A percentile compares a stretch with the other conserved stretches of the same genome.
These are phyloP conservation scores for Wallacemonas sp. DNA, from an alignment of 208 protist genomes.

Conservation along the genomic window DNA sequence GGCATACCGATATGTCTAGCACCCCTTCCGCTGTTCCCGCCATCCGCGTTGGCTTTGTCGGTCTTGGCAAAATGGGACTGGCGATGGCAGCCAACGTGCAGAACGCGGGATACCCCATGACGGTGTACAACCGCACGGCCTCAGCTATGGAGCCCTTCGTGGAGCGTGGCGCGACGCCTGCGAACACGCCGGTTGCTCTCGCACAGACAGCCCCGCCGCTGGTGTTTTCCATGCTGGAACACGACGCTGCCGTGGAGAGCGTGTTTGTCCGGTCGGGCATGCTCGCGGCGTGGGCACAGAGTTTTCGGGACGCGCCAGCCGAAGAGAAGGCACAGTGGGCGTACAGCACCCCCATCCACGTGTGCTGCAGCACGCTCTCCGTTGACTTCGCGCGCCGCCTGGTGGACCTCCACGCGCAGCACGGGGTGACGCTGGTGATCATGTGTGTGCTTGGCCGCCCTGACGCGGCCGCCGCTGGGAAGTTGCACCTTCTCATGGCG, in stretches of 20 bases:
- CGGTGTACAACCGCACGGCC: constrained; percentile 31
- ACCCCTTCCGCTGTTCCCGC: not conserved
- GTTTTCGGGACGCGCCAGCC: not conserved
- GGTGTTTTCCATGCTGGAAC: constrained; percentile 30
- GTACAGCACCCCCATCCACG: constrained; percentile 20
- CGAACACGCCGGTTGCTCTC: constrained; percentile 9
- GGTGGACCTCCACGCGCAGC: constrained; percentile 4
- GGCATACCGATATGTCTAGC: not conserved
- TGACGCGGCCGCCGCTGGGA: constrained; percentile 21
- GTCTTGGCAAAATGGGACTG: constrained; percentile 31
- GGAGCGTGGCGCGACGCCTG: constrained; percentile 8
- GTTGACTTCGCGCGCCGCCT: constrained; percentile 12
- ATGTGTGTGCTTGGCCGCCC: constrained; percentile 29
- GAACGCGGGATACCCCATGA: constrained; percentile 12
- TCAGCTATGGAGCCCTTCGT: constrained; percentile 12
- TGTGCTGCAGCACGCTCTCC: constrained; percentile 25
- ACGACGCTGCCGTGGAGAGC: constrained; percentile 12
- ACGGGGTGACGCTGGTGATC: constrained; percentile 16
- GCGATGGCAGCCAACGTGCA: constrained; percentile 21
- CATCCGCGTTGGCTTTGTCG: constrained; percentile 18
- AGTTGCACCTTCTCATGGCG: constrained; percentile 27
- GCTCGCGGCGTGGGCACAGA: constrained; percentile 13
- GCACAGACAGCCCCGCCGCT: constrained; percentile 13
- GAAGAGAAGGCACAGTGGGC: not conserved
- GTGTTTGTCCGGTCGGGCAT: constrained; percentile 13